Evolutionary conservation across 1,139 yeast genomes (phyloP).

Genomic region (Pneumocystis carinii): DNA sequence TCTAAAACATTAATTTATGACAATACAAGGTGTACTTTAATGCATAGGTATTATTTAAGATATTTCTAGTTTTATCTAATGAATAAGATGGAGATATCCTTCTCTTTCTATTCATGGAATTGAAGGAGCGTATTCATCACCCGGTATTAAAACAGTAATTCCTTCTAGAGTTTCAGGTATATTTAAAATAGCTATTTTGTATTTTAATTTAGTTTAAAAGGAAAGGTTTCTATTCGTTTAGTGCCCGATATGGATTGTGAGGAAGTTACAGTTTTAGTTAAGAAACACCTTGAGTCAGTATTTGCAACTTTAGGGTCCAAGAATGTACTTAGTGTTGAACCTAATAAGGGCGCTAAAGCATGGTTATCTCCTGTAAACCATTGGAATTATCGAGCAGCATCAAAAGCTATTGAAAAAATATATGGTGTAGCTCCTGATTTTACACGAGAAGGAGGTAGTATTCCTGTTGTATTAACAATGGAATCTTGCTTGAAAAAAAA

Average conservation of each 20-base stretch:
- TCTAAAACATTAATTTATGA: conserved; percentile 67
- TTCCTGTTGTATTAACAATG: conserved; percentile 1
- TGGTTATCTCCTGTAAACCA: conserved; percentile 94
- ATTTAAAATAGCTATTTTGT: background rate
- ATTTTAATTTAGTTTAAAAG: conserved; percentile 26
- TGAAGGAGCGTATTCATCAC: conserved; percentile 73
- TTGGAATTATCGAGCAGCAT: conserved; percentile 85
- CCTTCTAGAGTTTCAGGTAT: conserved; percentile 61
- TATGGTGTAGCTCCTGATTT: conserved; percentile 92
- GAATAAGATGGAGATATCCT: conserved; percentile 35
- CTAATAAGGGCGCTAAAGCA: conserved; percentile 86
- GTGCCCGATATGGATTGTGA: conserved; percentile 82
- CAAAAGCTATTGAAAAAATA: conserved; percentile 82
- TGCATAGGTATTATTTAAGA: conserved; percentile 34
- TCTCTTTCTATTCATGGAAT: conserved; percentile 91
- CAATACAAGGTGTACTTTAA: conserved; percentile 66
- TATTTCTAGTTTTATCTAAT: background rate
- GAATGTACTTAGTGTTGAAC: conserved; percentile 55
- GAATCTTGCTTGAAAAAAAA: conserved; percentile 48
- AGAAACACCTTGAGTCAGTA: conserved; percentile 48
- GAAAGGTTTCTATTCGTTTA: conserved; percentile 92
- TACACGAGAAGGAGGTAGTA: conserved; percentile 40
- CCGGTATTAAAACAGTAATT: conserved; percentile 96
- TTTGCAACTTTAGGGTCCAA: conserved; percentile 60
- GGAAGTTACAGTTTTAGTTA: conserved; percentile 64